These are phyloP conservation scores for Chytriomyces hyalinus DNA, from an alignment of 192 early-diverging fungal species.

Conservation along the genomic window DNA sequence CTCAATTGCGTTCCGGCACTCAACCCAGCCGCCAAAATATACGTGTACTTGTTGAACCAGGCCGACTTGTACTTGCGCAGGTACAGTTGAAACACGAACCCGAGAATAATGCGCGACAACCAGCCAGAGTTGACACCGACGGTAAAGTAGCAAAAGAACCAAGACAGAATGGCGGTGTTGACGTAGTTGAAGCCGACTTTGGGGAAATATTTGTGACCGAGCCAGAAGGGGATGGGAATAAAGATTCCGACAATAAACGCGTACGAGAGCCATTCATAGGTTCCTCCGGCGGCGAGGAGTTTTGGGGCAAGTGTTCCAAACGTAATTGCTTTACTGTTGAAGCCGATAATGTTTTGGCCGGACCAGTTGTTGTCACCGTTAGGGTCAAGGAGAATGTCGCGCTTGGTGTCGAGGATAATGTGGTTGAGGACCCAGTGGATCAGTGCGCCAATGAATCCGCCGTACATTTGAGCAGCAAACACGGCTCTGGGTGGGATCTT, in stretches of 20 bases:
- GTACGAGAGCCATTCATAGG: slow-evolving; percentile 51
- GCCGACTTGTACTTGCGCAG: slow-evolving; percentile 66
- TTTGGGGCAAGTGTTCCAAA: slow-evolving; percentile 69
- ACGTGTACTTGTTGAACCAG: slow-evolving; percentile 69
- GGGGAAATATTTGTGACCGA: slow-evolving; percentile 65
- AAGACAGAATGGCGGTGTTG: slow-evolving; percentile 70
- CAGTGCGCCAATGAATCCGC: slow-evolving; percentile 60
- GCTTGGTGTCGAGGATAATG: slow-evolving; percentile 6
- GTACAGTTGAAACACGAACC: slow-evolving; percentile 74
- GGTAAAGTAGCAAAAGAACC: slow-evolving; percentile 54
- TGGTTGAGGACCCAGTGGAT: slow-evolving; percentile 25
- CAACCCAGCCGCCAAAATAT: slow-evolving; percentile 60
- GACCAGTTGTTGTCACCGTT: slow-evolving; percentile 68
- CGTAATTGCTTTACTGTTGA: slow-evolving; percentile 76
- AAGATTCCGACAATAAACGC: slow-evolving; percentile 54
- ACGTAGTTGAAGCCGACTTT: slow-evolving; percentile 71
- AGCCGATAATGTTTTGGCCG: slow-evolving; percentile 62
- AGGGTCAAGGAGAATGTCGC: slow-evolving; percentile 17
- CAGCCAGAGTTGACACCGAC: slow-evolving; percentile 25
- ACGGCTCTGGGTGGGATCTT: slow-evolving; percentile 69
- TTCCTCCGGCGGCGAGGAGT: slow-evolving; percentile 70
- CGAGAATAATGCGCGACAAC: slow-evolving; percentile 49
- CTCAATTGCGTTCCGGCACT: slow-evolving; percentile 47
- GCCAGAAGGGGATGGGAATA: slow-evolving; percentile 73
- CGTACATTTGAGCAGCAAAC: slow-evolving; percentile 75